Base-by-base conservation (phyloP, 2,329 filamentous ascomycete genomes). In the Alternaria rosae region DNA sequence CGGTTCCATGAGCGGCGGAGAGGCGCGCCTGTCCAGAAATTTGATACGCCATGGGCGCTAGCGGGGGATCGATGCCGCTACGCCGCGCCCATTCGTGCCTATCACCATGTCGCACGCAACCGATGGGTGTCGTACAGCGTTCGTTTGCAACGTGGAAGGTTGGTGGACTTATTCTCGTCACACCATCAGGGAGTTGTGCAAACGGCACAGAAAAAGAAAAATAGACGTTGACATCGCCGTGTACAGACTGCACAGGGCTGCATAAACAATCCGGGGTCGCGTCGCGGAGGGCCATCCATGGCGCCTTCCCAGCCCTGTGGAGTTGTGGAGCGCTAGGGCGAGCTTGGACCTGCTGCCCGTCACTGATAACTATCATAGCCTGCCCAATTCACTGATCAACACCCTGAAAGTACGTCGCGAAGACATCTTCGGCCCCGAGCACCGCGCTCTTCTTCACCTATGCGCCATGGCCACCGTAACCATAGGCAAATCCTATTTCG, bases 401-500 rank as follows among this genome's bases (percentile, higher is more conserved):
- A 64, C 20, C 38, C 59, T 54, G 65, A 42, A 54, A 50, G 44
- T 45, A 54, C 47, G 44, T 58, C 53, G 10, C 38, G 13, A 57
- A 64, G 61, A 44, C 61, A 7, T 55, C 54, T 32, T 54, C 42
- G 54, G 62, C 57, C 54, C 54, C 41, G 42, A 51, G 56, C 55
- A 17, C 50, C 20, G 23, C 61, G 44, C 45, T 65, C 57, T 57
- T 58, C 25, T 61, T 53, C 64, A 54, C 64, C 62, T 64, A 50
- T 54, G 44, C 62, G 66, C 60, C 64, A 81, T 81, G 80, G 73
- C 74, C 11, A 75, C 82, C 66, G 84, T 90, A 53, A 89, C 87
- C 10, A 84, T 90, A 66, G 86, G 87, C 65, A 87, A 85, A 71
- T 76, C 79, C 52, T 87, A 90, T 78, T 87, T 90, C 69, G 85